These are phyloP conservation scores for Aspergillus homomorphus DNA, from an alignment of 495 filamentous ascomycete genomes.

Conservation along the genomic window DNA sequence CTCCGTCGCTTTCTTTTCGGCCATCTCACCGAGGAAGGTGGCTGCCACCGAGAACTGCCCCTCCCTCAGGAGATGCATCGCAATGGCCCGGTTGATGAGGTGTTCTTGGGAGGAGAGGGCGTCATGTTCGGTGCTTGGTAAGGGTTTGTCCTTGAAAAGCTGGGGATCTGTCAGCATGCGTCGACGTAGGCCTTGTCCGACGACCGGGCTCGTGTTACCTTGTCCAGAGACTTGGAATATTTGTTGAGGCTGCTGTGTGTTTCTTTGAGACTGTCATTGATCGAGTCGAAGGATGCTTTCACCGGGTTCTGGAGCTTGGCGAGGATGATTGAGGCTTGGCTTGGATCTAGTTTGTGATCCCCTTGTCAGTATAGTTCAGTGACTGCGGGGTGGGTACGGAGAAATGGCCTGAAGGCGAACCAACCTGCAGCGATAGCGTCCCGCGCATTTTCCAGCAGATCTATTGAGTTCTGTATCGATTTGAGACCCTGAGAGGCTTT, in stretches of 20 bases:
- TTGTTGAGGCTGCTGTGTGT: constrained; percentile 73
- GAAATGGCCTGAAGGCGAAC: constrained; percentile 22
- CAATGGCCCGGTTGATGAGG: constrained; percentile 87
- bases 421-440: constrained; percentile 65
- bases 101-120: constrained; percentile 69
- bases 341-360: constrained; percentile 55
- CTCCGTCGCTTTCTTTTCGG: constrained; percentile 28
- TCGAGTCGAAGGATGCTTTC: constrained; percentile 69
- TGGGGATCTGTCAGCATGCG: constrained; percentile 24
- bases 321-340: constrained; percentile 64
- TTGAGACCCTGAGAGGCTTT: constrained; percentile 66
- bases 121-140: constrained; percentile 76
- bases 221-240: constrained; percentile 79
- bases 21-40: constrained; percentile 69
- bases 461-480: constrained; percentile 78
- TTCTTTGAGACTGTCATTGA: constrained; percentile 76
- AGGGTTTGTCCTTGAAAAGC: constrained; percentile 73
- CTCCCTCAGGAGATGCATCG: constrained; percentile 93
- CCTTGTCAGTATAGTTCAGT: constrained; percentile 13
- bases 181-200: neutral
- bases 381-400: neutral
- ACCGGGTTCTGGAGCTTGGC: constrained; percentile 82
- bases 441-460: constrained; percentile 67
- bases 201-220: constrained; percentile 46
- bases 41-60: constrained; percentile 86